Conservation (phyloP, 1,139 yeast species). For the Kodamaea plutei region DNA sequence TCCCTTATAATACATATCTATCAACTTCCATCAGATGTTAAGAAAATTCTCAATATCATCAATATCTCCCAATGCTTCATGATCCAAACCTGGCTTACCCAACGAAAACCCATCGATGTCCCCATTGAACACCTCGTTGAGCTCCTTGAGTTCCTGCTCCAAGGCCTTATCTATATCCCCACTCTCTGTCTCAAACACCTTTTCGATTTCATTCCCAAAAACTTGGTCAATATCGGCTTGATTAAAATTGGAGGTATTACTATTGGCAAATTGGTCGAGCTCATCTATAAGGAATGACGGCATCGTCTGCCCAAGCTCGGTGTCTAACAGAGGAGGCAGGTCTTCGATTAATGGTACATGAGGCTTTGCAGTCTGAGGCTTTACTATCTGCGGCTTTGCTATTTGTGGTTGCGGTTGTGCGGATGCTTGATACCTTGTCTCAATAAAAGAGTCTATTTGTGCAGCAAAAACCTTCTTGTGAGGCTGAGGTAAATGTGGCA, state of each 20-base stretch:
- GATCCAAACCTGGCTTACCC: conserved; percentile 1
- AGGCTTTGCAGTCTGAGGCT: not conserved
- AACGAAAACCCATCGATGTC: conserved; percentile 6
- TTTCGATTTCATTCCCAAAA: not conserved
- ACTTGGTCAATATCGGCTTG: conserved; percentile 1
- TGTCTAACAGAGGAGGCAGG: conserved; percentile 6
- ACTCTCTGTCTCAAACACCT: conserved; percentile 2
- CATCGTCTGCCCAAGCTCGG: conserved; percentile 8
- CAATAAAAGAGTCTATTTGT: not conserved
- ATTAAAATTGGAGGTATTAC: too few relatives aligned
- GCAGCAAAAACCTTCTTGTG: not conserved
- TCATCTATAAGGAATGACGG: conserved; percentile 8
- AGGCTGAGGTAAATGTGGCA: not conserved
- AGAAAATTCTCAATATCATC: conserved; percentile 5
- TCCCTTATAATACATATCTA: too few relatives aligned
- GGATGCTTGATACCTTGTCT: not conserved
- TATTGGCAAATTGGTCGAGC: conserved; percentile 6
- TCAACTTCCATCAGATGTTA: too few relatives aligned
- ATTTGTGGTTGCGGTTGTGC: not conserved
- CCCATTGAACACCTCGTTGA: conserved; percentile 10
- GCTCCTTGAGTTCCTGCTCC: conserved; percentile 9
- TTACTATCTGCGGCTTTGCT: not conserved
- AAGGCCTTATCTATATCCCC: conserved; percentile 7
- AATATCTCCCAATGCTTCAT: conserved; percentile 1
- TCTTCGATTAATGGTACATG: conserved; percentile 1